phyloP scores from a whole-genome alignment of 2,329 filamentous ascomycete genomes.

The Talaromyces funiculosus region DNA sequence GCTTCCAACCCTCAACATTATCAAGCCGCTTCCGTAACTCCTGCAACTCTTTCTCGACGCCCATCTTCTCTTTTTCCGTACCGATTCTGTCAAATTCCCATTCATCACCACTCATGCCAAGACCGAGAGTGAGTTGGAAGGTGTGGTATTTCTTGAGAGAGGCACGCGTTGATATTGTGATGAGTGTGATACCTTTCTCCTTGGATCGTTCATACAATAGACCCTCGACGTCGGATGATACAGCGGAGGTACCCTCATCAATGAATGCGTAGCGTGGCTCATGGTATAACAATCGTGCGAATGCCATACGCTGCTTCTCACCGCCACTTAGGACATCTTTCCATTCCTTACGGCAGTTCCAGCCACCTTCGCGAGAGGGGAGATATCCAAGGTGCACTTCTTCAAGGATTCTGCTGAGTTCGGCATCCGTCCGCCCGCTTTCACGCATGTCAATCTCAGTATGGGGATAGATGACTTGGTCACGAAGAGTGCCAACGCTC shows the following conservation, averaged over 20 bases:
- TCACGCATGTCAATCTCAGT: slow-evolving; percentile 90
- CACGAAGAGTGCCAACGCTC: slow-evolving; percentile 82
- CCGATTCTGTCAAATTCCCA: slow-evolving; percentile 95
- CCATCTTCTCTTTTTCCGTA: slow-evolving; percentile 85
- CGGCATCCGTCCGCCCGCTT: slow-evolving; percentile 68
- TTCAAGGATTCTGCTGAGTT: slow-evolving; percentile 72
- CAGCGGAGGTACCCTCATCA: slow-evolving; percentile 91
- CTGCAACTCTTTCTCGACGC: slow-evolving; percentile 83
- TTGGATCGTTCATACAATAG: slow-evolving; percentile 90
- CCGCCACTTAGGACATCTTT: slow-evolving; percentile 96
- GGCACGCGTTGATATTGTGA: slow-evolving; percentile 91
- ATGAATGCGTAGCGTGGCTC: slow-evolving; percentile 92
- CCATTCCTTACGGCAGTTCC: slow-evolving; percentile 97
- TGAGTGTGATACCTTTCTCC: slow-evolving; percentile 85
- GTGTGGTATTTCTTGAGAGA: slow-evolving; percentile 95
- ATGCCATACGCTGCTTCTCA: slow-evolving; percentile 92
- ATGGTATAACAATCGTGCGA: slow-evolving; percentile 87
- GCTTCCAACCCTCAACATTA: slow-evolving; percentile 80
- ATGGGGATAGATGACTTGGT: slow-evolving; percentile 97
- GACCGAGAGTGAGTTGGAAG: slow-evolving; percentile 78
- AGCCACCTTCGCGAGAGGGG: slow-evolving; percentile 85
- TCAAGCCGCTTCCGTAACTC: slow-evolving; percentile 74
- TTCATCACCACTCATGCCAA: slow-evolving; percentile 72
- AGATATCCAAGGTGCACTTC: slow-evolving; percentile 83
- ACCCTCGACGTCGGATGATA: slow-evolving; percentile 90